phyloP scores from a whole-genome alignment of 768 basidiomycete species.

The Lentinula raphanica region DNA sequence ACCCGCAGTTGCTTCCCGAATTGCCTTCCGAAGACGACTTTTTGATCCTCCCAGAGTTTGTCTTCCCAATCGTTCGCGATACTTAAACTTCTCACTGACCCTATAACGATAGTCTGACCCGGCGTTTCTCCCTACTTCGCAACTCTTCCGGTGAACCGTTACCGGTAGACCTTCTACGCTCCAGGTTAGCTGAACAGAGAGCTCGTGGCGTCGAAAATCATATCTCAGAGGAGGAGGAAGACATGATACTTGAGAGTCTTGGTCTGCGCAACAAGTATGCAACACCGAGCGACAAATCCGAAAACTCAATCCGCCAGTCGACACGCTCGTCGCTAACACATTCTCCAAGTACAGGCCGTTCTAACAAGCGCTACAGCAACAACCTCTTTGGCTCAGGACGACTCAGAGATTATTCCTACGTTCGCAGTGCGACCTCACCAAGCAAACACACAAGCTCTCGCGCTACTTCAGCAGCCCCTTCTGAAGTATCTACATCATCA shows the following conservation, averaged over 20 bases:
- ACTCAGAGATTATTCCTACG: conserved; percentile 68
- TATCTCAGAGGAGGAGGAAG: conserved; percentile 79
- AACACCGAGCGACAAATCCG: conserved; percentile 21
- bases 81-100: conserved; percentile 13
- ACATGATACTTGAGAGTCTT: conserved; percentile 75
- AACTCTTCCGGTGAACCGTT: conserved; percentile 62
- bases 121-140: conserved; percentile 77
- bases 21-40: conserved; percentile 72
- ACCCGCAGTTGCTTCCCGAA: conserved; percentile 39
- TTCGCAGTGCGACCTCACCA: conserved; percentile 49
- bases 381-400: conserved; percentile 83
- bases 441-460: conserved; percentile 39
- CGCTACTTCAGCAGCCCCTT: conserved; percentile 45
- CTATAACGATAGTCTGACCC: conserved; percentile 56
- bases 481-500: conserved; percentile 36
- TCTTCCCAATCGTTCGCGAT: conserved; percentile 10
- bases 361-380: conserved; percentile 75
- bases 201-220: conserved; percentile 61
- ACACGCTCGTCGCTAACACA: conserved; percentile 31
- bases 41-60: conserved; percentile 76
- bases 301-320: conserved; percentile 28
- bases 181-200: conserved; percentile 71
- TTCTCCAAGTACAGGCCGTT: conserved; percentile 42
- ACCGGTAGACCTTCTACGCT: conserved; percentile 57
- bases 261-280: conserved; percentile 37